phyloP scores from a whole-genome alignment of 164 flowering plant species.

The Stephania cephalantha region DNA sequence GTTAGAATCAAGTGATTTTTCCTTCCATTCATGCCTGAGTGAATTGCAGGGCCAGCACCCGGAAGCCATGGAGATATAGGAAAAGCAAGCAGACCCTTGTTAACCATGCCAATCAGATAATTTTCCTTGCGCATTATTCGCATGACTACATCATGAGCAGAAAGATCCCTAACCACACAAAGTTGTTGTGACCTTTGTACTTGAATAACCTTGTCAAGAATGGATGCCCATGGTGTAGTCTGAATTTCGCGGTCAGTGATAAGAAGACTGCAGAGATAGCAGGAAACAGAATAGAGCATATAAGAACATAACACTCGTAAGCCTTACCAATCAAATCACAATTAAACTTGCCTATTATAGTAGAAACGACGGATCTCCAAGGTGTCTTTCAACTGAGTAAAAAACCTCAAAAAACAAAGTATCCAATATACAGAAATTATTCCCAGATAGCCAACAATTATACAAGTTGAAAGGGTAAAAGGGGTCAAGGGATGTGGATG shows the following conservation, averaged over 20 bases:
- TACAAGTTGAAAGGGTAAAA: constrained; percentile 59
- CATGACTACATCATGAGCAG: constrained; percentile 92
- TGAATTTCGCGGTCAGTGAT: constrained; percentile 83
- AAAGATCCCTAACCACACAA: constrained; percentile 88
- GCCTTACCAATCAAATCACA: neutral
- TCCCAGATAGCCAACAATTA: constrained; percentile 84
- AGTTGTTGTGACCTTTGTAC: constrained; percentile 68
- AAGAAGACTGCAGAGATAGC: constrained; percentile 57
- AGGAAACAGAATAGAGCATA: neutral
- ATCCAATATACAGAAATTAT: constrained; percentile 81
- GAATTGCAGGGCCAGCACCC: constrained; percentile 80
- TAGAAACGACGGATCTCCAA: constrained; percentile 76
- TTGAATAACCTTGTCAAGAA: constrained; percentile 81
- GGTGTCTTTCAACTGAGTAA: constrained; percentile 71
- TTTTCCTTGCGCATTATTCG: constrained; percentile 98
- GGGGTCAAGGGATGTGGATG: constrained; percentile 83
- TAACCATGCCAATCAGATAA: constrained; percentile 94
- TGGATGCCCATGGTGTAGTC: constrained; percentile 84
- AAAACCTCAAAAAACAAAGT: constrained; percentile 85
- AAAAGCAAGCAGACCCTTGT: constrained; percentile 92
- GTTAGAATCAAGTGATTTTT: constrained; percentile 58
- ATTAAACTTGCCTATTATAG: constrained; percentile 50
- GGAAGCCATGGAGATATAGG: constrained; percentile 86
- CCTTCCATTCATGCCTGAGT: constrained; percentile 40
- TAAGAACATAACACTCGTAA: neutral